Percentiles rank a stretch among this genome's conserved stretches.
Evolutionary conservation across 73 alveolate genomes (phyloP).

Genomic region (Tetrahymena thermophila): DNA sequence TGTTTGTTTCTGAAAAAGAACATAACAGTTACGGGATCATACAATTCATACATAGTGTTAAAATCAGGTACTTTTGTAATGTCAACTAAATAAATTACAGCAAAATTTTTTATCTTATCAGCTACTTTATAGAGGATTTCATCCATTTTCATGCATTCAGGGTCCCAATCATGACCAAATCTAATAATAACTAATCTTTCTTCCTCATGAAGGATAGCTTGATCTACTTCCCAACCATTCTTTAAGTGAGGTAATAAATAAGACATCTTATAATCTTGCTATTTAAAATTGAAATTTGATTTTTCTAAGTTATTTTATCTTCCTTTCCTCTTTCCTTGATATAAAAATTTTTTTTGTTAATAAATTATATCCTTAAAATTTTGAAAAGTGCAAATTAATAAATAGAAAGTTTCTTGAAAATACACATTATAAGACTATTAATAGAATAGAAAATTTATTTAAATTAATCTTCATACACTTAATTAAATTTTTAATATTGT

Average conservation of each 20-base stretch:
- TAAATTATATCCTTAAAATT: neutral
- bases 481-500: too few relatives aligned
- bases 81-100: conserved; percentile 95
- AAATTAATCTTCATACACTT: neutral
- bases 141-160: conserved; percentile 98
- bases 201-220: conserved; percentile 89
- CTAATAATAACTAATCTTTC: conserved; percentile 94
- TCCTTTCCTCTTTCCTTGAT: too few relatives aligned
- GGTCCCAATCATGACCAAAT: conserved; percentile 97
- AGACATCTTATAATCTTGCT: conserved; percentile 73
- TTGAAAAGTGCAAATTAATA: neutral
- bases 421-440: neutral
- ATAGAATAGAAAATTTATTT: neutral
- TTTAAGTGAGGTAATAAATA: conserved; percentile 97
- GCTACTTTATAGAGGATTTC: conserved; percentile 91
- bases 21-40: conserved; percentile 98
- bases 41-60: conserved; percentile 97
- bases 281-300: conserved; percentile 2
- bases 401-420: neutral
- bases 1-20: conserved; percentile 97
- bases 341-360: too few relatives aligned
- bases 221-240: conserved; percentile 99
- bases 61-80: conserved; percentile 97
- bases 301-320: neutral
- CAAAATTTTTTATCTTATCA: conserved; percentile 88